phyloP scores from a whole-genome alignment of 164 flowering plant genomes.

The Chimonanthus salicifolius region DNA sequence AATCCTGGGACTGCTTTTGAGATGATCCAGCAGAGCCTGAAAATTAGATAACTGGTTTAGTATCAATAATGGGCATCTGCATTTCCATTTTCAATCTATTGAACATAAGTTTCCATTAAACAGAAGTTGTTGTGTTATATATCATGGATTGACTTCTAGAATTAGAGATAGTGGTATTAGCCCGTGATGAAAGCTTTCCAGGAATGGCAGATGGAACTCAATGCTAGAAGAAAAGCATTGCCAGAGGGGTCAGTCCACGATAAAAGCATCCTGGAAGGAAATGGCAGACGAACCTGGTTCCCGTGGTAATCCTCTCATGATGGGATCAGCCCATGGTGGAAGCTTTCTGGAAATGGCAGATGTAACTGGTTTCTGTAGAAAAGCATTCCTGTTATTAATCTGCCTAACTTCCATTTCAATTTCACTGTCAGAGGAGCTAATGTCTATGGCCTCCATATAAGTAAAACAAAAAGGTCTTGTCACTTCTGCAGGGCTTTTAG shows the following conservation, averaged over 20 bases:
- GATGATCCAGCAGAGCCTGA: slow-evolving; percentile 33
- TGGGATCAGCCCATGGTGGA: slow-evolving; percentile 39
- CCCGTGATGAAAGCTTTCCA: background rate
- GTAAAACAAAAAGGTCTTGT: slow-evolving; percentile 12
- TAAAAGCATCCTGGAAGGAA: background rate
- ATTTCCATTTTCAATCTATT: background rate
- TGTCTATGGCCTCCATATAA: slow-evolving; percentile 49
- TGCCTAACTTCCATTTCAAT: slow-evolving; percentile 30
- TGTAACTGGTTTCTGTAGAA: slow-evolving; percentile 20
- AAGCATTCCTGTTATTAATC: slow-evolving; percentile 9
- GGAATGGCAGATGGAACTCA: background rate
- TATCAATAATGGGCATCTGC: background rate
- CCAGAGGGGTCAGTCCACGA: background rate
- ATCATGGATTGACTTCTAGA: slow-evolving; percentile 16
- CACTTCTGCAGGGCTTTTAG: slow-evolving; percentile 9
- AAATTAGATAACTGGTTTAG: slow-evolving; percentile 5
- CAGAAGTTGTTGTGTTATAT: background rate
- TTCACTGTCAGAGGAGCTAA: slow-evolving; percentile 75
- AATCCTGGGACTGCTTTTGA: slow-evolving; percentile 20
- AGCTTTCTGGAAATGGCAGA: slow-evolving; percentile 27
- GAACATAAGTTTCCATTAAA: background rate
- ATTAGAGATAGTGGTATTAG: slow-evolving; percentile 10
- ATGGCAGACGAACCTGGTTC: background rate
- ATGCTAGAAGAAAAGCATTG: background rate
- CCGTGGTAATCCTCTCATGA: too few relatives aligned